Evolutionary conservation across 441 rosid species (phyloP).

Genomic region (Pelargonium exstipulatum): DNA sequence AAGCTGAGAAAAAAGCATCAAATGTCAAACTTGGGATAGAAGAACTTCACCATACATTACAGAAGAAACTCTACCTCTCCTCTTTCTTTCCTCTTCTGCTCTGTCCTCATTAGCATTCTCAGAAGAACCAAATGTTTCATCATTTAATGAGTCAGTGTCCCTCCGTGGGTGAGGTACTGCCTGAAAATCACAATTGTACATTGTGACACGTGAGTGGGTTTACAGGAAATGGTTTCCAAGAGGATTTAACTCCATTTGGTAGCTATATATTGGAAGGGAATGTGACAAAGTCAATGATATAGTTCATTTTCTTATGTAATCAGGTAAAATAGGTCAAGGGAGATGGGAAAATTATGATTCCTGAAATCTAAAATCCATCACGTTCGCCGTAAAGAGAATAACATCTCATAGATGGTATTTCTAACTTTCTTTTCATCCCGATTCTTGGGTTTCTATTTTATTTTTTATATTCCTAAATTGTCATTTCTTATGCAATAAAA

Average conservation of each 20-base stretch:
- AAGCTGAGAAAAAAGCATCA: conserved; percentile 43
- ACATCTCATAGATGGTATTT: no score
- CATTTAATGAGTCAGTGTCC: conserved; percentile 67
- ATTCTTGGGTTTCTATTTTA: no score
- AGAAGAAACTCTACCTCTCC: conserved; percentile 60
- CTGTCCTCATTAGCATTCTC: conserved; percentile 70
- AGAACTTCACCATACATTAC: conserved; percentile 9
- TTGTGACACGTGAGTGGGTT: not conserved
- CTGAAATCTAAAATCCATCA: no score
- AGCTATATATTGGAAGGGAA: no score
- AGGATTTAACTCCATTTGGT: not conserved
- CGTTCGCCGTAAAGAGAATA: no score
- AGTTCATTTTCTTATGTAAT: no score
- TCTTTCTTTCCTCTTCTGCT: conserved; percentile 93
- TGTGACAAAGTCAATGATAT: no score
- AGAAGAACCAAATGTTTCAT: conserved; percentile 95
- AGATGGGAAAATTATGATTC: no score
- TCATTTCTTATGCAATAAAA: no score
- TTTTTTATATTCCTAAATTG: no score
- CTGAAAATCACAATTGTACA: conserved; percentile 33
- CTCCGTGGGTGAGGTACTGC: conserved; percentile 64
- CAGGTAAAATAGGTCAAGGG: no score
- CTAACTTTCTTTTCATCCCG: no score
- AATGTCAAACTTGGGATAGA: conserved; percentile 17
- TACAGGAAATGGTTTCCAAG: not conserved